Evolutionary conservation across 129 eudicot species (phyloP).

Genomic region (Tanacetum coccineum): DNA sequence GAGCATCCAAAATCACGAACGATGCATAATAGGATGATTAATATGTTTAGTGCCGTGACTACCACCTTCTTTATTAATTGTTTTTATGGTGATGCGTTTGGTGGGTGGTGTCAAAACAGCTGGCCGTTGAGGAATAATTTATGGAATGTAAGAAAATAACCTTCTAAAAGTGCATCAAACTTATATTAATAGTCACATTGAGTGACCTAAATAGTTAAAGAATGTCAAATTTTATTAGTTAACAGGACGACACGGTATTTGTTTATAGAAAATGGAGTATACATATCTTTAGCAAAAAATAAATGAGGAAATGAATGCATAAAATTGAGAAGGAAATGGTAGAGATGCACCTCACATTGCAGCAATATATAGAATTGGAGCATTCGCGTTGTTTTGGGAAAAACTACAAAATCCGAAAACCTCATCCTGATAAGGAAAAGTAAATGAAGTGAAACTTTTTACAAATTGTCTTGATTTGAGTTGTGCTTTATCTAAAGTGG

Average conservation of each 20-base stretch:
- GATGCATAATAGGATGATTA: conserved; percentile 32
- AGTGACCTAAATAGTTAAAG: too few species aligned
- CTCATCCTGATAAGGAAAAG: conserved; percentile 58
- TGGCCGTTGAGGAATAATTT: too few species aligned
- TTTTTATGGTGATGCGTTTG: conserved; percentile 9
- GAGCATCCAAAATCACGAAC: conserved; percentile 42
- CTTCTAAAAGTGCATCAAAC: too few species aligned
- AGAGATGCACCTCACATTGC: conserved; percentile 58
- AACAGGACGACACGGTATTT: not conserved
- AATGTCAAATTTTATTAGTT: conserved; percentile 6
- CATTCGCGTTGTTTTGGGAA: conserved; percentile 44
- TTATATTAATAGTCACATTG: too few species aligned
- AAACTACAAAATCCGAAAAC: conserved; percentile 74
- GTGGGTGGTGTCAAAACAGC: conserved; percentile 12
- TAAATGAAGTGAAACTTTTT: not conserved
- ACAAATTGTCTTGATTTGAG: not conserved
- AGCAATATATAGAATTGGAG: conserved; percentile 59
- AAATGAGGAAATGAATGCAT: not conserved
- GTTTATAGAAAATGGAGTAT: too few species aligned
- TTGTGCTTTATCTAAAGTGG: too few species aligned
- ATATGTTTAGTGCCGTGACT: not conserved
- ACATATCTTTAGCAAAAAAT: not conserved
- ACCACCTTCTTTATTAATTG: conserved; percentile 10
- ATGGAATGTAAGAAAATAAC: too few species aligned
- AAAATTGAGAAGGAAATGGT: not conserved